Base-by-base conservation (phyloP, 129 eudicot species). In the Helianthus tuberosus region DNA sequence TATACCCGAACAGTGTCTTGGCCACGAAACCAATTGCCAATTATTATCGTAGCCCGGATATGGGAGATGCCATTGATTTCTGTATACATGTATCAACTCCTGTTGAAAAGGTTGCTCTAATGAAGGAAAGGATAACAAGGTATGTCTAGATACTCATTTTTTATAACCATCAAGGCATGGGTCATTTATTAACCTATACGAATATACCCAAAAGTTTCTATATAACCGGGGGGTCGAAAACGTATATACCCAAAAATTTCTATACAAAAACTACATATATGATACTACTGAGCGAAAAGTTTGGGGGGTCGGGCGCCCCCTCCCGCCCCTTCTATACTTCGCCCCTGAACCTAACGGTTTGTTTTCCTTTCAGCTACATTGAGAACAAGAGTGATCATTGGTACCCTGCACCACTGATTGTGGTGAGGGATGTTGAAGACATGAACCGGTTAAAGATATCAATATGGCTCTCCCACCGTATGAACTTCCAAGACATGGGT, bases 401-500 rank as follows among this genome's bases (percentile, higher is more conserved):
- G 82, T 53, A 71, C 38, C 65, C 71, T 13, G 82, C 51, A 23
- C 82, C 82, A 8, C 1, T 44, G 38, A 66, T 89, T 1, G 77
- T 83, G 25, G 20, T 82, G 69, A 77, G 80, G 54, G 88, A 85
- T 38, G 39, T 79, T 7, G 90, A 83, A 36, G 86, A 77, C 41
- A 15, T 88, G 75, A 78, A 85, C 52, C 75, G 82, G 79, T 70
- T 88, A 25, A 88, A 78, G 39, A 72, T 85, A 36, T 78, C 88
- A 2, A 25, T 85, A 60, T 85, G 88, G 86, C 52, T 66, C 4
- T 49, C 68, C 1, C 95, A 89, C 51, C 66, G 84, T 52, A 86
- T 86, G 80, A 86, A 86, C 67, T 76, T 74, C 44, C 95, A 89
- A 53, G 83, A 89, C 68, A 89, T 83, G 89, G 88, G 83, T 3